Evolutionary conservation across 768 basidiomycete species (phyloP).

Genomic region (Leucocoprinus leucothites): DNA sequence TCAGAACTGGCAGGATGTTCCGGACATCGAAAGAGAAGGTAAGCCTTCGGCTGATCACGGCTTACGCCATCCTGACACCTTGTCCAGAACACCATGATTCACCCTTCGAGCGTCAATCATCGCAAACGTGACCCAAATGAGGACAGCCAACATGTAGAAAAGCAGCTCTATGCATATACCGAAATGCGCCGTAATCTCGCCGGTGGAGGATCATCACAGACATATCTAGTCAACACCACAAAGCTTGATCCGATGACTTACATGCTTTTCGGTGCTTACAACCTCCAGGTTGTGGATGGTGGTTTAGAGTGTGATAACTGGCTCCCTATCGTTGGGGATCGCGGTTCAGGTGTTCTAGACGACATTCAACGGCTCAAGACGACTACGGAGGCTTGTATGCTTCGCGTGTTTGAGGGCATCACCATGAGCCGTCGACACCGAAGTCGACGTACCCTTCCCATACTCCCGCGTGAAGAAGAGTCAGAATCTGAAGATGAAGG

Average conservation of each 20-base stretch:
- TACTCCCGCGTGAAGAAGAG: constrained; percentile 44
- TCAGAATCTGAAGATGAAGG: constrained; percentile 62
- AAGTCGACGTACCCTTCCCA: constrained; percentile 25
- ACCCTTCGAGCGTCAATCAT: constrained; percentile 84
- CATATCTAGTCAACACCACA: constrained; percentile 76
- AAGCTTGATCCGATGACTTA: constrained; percentile 87
- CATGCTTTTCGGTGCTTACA: constrained; percentile 86
- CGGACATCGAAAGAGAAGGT: constrained; percentile 87
- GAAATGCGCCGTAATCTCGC: constrained; percentile 84
- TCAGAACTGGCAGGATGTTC: constrained; percentile 66
- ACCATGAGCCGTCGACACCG: constrained; percentile 39
- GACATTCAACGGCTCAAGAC: constrained; percentile 79
- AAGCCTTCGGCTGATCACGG: constrained; percentile 14
- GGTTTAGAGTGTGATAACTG: constrained; percentile 89
- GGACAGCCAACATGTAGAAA: constrained; percentile 42
- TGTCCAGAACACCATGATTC: constrained; percentile 67
- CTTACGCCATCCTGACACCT: constrained; percentile 12
- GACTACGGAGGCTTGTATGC: constrained; percentile 78
- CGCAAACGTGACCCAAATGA: constrained; percentile 45
- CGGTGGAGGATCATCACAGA: constrained; percentile 48
- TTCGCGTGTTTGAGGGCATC: constrained; percentile 89
- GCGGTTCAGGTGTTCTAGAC: constrained; percentile 59
- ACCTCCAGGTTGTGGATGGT: constrained; percentile 61
- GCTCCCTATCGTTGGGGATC: constrained; percentile 78
- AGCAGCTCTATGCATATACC: constrained; percentile 75